Conservation (phyloP, 73 alveolate species). For the Tetrahymena thermophila region DNA sequence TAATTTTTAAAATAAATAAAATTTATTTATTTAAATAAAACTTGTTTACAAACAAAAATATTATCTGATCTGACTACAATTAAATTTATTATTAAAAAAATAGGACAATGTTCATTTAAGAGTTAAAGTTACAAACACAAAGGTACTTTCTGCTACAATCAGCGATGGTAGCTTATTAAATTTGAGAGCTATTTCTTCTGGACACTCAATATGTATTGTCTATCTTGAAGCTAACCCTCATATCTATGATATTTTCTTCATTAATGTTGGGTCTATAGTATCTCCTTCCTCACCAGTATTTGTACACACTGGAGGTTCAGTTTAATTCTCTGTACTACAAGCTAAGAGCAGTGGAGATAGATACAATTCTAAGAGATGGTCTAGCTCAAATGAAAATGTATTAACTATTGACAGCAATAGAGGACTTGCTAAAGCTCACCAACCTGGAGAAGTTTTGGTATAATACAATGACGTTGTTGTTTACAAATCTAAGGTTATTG, state of each 20-base stretch:
- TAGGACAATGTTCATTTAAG: neutral
- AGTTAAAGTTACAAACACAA: neutral
- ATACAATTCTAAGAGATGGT: neutral
- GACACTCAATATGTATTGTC: neutral
- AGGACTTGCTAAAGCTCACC: neutral
- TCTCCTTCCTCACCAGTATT: constrained; percentile 41
- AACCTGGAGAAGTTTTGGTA: neutral
- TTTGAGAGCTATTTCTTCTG: neutral
- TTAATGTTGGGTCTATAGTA: constrained; percentile 39
- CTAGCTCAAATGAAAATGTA: neutral
- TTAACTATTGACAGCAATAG: neutral
- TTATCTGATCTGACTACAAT: neutral
- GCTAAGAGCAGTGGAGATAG: neutral
- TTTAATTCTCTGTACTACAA: constrained; percentile 4
- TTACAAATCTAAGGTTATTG: neutral
- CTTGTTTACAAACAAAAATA: too few species aligned
- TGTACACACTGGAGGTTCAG: constrained; percentile 42
- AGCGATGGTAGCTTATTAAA: neutral
- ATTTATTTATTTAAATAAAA: neutral
- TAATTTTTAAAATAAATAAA: neutral
- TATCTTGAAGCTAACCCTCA: constrained; percentile 42
- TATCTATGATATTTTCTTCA: constrained; percentile 39
- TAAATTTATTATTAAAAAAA: neutral
- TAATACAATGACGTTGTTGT: neutral
- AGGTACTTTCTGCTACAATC: neutral